Base-by-base conservation (phyloP, 306 rosid genomes). In the Astragalus membranaceus region DNA sequence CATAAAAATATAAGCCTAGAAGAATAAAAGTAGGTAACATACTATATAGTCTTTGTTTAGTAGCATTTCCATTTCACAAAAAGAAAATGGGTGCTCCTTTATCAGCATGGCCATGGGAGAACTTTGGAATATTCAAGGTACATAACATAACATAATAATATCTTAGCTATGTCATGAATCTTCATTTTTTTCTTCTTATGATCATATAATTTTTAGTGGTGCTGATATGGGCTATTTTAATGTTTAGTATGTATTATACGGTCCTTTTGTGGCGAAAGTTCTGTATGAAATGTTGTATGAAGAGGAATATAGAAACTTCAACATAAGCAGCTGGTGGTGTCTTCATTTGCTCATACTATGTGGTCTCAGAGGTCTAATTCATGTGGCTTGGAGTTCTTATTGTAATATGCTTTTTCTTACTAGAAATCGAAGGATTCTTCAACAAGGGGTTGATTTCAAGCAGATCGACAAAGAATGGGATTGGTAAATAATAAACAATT, bases 101-200 rank as follows among this genome's bases (percentile, higher is more conserved):
- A 73, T 77, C 96, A n/a, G 29, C 87, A 67, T 91, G 96, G 97
- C 99, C 97, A 5, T 87, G 99, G 96, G 87, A 88, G 36, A 84
- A 88, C 41, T 48, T 91, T 61, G 97, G 99, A 66, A 12, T 48
- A 36, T 89, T 59, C 75, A 94, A 94, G 96, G 99, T 93, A 82
- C 12, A 62, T 17, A 58, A 0, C 20, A 20, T 35, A 63, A 56
- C 32, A 43, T 20, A n/a, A n/a, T n/a, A n/a, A n/a, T n/a, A n/a
- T 3, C 3, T 35, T 62, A 37, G 14, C 46, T 36, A 43, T 68
- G 16, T 53, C 1, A 12, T 55, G 26, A 10, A 44, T 56, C 5
- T 65, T 70, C 10, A 20, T 58, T 64, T 62, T 3, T 58, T 73
- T 54, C 0, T 42, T 33, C 14, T 64, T 2, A 39, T 44, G 5